Conservation (phyloP, 176 grass and related monocot genomes). For the Ananas comosus region DNA sequence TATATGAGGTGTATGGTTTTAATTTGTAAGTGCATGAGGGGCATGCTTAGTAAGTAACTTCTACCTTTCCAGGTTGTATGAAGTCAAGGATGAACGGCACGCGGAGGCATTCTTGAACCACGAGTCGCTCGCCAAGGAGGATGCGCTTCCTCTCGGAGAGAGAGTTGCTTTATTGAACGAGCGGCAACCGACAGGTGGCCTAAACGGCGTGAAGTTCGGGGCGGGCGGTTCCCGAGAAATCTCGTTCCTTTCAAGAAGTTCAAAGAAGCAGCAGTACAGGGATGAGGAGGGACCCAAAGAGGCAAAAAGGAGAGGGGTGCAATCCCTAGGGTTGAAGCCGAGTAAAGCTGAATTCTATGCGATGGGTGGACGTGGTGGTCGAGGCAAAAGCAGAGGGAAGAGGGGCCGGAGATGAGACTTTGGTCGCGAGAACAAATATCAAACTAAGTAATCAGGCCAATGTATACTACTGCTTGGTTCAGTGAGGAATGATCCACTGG, state of each 20-base stretch:
- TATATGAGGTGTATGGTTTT: neutral
- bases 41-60: constrained; percentile 9
- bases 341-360: constrained; percentile 68
- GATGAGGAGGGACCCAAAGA: constrained; percentile 31
- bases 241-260: constrained; percentile 43
- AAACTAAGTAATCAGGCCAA: too few species aligned
- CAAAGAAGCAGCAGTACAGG: constrained; percentile 27
- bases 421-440: neutral
- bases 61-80: constrained; percentile 57
- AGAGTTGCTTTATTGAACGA: constrained; percentile 43
- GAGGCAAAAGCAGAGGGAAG: neutral
- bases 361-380: constrained; percentile 29
- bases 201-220: constrained; percentile 56
- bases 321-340: constrained; percentile 50
- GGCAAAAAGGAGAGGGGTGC: constrained; percentile 52
- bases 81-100: constrained; percentile 79
- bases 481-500: too few species aligned
- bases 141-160: constrained; percentile 47
- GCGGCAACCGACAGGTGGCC: constrained; percentile 17
- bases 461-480: too few species aligned
- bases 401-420: neutral
- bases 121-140: constrained; percentile 53
- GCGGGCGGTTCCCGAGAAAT: constrained; percentile 63
- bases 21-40: neutral
- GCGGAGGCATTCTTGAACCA: constrained; percentile 73